phyloP scores from a whole-genome alignment of 129 eudicot genomes.

The Chrysanthemum makinoi region DNA sequence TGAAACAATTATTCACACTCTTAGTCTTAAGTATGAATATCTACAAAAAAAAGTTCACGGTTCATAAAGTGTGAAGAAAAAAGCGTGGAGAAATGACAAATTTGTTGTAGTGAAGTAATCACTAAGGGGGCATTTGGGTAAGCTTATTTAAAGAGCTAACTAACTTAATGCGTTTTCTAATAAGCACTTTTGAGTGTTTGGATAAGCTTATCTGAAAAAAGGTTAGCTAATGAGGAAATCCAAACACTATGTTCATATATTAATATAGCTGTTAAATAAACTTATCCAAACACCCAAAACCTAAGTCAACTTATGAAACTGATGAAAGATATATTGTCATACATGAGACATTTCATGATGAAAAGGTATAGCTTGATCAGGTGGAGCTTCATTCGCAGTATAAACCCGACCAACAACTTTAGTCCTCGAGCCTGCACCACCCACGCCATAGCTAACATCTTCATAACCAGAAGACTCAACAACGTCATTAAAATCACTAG shows the following conservation, averaged over 20 bases:
- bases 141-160: background rate
- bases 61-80: no score
- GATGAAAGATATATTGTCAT: background rate
- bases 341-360: constrained; percentile 71
- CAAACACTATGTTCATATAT: no score
- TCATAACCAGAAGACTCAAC: constrained; percentile 40
- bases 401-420: constrained; percentile 36
- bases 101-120: no score
- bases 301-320: background rate
- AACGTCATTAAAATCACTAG: constrained; percentile 66
- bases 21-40: no score
- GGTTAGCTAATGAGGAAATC: background rate
- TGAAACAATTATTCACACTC: no score
- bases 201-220: no score
- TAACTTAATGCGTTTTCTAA: no score
- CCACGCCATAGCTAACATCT: constrained; percentile 24
- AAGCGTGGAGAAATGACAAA: no score
- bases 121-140: background rate
- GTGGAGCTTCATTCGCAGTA: constrained; percentile 44
- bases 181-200: background rate
- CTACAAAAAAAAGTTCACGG: no score
- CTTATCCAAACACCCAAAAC: background rate
- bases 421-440: constrained; percentile 48
- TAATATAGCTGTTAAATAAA: background rate
- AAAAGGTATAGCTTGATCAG: constrained; percentile 30